Conservation (phyloP, 2,329 filamentous ascomycete species). For the Alternaria solani region DNA sequence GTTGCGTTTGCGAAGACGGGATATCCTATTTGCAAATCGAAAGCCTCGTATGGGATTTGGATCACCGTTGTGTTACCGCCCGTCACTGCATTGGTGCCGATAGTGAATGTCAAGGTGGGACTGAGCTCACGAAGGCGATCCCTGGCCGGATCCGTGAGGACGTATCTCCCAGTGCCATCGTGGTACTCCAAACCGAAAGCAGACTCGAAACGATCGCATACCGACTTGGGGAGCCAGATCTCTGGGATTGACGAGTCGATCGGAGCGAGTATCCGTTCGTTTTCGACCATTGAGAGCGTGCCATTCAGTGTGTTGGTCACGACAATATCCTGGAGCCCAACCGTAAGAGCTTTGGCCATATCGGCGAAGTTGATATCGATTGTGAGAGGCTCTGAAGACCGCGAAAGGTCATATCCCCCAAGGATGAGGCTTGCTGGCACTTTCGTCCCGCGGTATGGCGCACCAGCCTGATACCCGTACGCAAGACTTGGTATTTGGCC, state of each 20-base stretch:
- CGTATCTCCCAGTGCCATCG: not conserved
- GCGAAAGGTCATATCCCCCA: slow-evolving; percentile 1
- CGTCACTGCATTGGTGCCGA: not conserved
- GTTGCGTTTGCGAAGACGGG: slow-evolving; percentile 66
- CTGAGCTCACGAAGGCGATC: not conserved
- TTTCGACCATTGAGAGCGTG: not conserved
- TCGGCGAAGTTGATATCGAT: not conserved
- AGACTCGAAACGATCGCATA: slow-evolving; percentile 7
- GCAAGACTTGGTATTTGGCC: slow-evolving; percentile 1
- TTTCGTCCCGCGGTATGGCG: not conserved
- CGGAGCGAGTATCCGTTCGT: not conserved
- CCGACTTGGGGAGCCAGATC: not conserved
- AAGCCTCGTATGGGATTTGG: slow-evolving; percentile 55
- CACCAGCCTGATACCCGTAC: slow-evolving; percentile 5
- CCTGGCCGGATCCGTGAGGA: not conserved
- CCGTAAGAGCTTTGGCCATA: not conserved
- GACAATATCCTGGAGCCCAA: not conserved
- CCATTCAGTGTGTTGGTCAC: not conserved
- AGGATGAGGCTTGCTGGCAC: slow-evolving; percentile 1
- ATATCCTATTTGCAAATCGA: slow-evolving; percentile 57
- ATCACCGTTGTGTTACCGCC: slow-evolving; percentile 30
- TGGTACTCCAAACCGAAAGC: slow-evolving; percentile 3
- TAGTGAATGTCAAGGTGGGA: not conserved
- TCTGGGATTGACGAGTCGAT: slow-evolving; percentile 1
- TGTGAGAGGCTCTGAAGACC: not conserved